Percentiles rank a stretch among this genome's conserved stretches.
Conservation (phyloP, 2,329 filamentous ascomycete genomes). For the Bimuria novae-zelandiae region DNA sequence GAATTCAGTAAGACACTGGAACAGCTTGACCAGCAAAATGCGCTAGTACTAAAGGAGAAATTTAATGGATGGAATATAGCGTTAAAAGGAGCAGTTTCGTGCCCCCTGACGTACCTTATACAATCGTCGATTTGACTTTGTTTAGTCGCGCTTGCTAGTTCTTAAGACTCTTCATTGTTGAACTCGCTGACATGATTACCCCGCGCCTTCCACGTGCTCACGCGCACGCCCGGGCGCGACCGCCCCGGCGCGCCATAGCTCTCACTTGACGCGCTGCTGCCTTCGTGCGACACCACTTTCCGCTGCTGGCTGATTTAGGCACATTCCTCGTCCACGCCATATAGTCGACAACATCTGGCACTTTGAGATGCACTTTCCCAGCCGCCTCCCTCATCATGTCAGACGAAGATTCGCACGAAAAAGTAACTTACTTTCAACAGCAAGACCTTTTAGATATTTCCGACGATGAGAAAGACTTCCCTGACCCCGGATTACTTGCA, state of each 20-base stretch:
- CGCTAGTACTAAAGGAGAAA: too few relatives aligned
- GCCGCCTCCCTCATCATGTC: slow-evolving; percentile 22
- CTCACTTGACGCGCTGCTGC: slow-evolving; percentile 13
- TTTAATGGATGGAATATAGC: too few relatives aligned
- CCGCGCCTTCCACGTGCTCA: slow-evolving; percentile 4
- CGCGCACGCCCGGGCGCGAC: background rate
- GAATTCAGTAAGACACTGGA: too few relatives aligned
- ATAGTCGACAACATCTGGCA: background rate
- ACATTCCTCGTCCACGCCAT: background rate
- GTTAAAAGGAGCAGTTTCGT: too few relatives aligned
- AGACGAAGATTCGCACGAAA: slow-evolving; percentile 27
- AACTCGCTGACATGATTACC: background rate
- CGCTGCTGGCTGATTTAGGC: too few relatives aligned
- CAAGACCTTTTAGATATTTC: slow-evolving; percentile 35
- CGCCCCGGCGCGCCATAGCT: too few relatives aligned
- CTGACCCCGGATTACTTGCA: slow-evolving; percentile 16
- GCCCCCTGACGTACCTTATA: too few relatives aligned
- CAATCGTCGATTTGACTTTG: too few relatives aligned
- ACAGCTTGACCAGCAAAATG: too few relatives aligned
- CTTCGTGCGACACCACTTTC: slow-evolving; percentile 6
- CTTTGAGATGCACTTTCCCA: background rate
- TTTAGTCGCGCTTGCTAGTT: too few relatives aligned
- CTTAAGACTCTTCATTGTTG: too few relatives aligned
- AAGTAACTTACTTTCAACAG: slow-evolving; percentile 35
- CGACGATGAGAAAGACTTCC: slow-evolving; percentile 31